phyloP scores from a whole-genome alignment of 108 stramenopile genomes.

The Mediolabrus comicus region DNA sequence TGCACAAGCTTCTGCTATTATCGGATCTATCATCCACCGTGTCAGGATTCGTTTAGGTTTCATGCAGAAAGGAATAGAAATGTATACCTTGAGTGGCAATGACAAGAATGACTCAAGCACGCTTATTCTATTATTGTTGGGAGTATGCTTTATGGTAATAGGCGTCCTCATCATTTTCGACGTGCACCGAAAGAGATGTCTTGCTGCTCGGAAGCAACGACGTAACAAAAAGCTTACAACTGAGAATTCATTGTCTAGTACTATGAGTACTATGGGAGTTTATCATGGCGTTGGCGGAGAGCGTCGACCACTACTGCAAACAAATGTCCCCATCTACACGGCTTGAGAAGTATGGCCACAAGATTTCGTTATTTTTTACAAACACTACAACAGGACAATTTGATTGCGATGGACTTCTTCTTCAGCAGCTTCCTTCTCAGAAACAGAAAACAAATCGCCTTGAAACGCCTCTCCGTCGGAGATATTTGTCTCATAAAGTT shows the following conservation, averaged over 20 bases:
- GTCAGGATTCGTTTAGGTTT: conserved; percentile 26
- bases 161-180: neutral
- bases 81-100: conserved; percentile 19
- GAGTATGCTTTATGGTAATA: neutral
- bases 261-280: neutral
- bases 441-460: neutral
- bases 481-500: neutral
- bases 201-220: neutral
- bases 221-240: neutral
- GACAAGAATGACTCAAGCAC: neutral
- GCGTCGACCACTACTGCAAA: neutral
- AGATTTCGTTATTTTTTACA: neutral
- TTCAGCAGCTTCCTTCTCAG: neutral
- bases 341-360: neutral
- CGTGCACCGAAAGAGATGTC: neutral
- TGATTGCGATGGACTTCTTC: neutral
- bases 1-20: conserved; percentile 12
- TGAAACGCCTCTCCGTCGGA: neutral
- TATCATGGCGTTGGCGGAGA: neutral
- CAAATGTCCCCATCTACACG: neutral
- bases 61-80: conserved; percentile 28
- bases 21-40: conserved; percentile 29
- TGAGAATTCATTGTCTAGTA: neutral
- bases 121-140: neutral
- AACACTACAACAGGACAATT: neutral